Base-by-base conservation (phyloP, 2,329 filamentous ascomycete genomes). In the Fusarium sp. region DNA sequence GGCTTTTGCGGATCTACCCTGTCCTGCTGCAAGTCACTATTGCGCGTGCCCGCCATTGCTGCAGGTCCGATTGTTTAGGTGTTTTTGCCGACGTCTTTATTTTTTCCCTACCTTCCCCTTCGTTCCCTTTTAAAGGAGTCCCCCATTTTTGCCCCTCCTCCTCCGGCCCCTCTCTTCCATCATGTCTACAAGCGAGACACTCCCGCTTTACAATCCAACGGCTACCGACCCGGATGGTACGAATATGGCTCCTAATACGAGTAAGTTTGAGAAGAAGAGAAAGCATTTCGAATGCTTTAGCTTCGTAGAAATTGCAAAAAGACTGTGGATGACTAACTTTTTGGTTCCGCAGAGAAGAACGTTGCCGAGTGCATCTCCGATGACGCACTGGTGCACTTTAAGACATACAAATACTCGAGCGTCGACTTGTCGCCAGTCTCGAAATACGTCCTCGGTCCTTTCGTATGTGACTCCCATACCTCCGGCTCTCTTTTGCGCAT, bases 371-470 rank as follows among this genome's bases (percentile, higher is more conserved):
- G 92, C 82, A 85, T 98, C 75, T 97, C 95, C 32, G 94, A 97
- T 77, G 94, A 98, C 78, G 94, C 94, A 59, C 89, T 99, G 75
- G 87, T 92, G 67, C 95, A 98, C 81, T 91, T 99, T 76, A 96
- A 94, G 83, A 91, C 92, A 66, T 99, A 99, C 90, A 97, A 98
- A 80, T 99, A 99, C 83, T 97, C 94, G 76, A 93, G 92, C 77
- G 94, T 99, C 82, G 96, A 99, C 86, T 95, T 97, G 83, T 98
- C 95, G 54, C 92, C 93, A 69, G 90, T 98, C 65, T 98, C 96
- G 62, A 89, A 95, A 81, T 97, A 98, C 82, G 93, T 99, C 79
- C 88, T 99, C 54, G 93, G 92, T 75, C 95, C 97, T 79, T 99
- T 97, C 85, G 96, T 98, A 92, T 81, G 92, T 84, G 49, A 30